Percentiles rank a stretch among this genome's conserved stretches.
These are phyloP conservation scores for Diaporthe destruens DNA, from an alignment of 2,329 filamentous ascomycete genomes.

Conservation along the genomic window DNA sequence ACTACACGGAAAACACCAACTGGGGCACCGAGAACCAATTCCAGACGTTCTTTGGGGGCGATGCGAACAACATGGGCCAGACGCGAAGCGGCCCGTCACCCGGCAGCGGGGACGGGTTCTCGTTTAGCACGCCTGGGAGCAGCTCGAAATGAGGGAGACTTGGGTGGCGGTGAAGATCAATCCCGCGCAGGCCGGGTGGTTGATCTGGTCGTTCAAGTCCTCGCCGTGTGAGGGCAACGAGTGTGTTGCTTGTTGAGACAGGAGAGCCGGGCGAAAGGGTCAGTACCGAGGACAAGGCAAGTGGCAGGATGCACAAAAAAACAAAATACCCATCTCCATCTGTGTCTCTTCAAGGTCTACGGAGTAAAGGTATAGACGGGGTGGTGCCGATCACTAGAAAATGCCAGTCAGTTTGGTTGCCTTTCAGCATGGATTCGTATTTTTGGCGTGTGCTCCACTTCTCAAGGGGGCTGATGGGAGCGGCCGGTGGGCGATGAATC, in stretches of 20 bases:
- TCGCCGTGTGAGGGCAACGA: background rate
- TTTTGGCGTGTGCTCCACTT: conserved; percentile 7
- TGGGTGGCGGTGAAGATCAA: background rate
- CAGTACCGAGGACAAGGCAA: background rate
- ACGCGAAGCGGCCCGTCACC: conserved; percentile 35
- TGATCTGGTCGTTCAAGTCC: background rate
- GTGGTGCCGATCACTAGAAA: no score
- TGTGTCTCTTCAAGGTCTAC: background rate
- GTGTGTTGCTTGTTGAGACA: background rate
- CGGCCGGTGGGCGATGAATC: background rate
- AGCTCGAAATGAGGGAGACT: conserved; percentile 23
- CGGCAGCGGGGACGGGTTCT: conserved; percentile 39
- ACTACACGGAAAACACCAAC: conserved; percentile 66
- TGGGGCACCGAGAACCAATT: conserved; percentile 67
- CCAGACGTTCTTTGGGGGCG: conserved; percentile 60
- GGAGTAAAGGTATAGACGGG: background rate
- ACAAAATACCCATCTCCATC: conserved; percentile 39
- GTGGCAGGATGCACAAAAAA: conserved; percentile 31
- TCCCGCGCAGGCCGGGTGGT: background rate
- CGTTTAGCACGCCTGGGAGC: conserved; percentile 40
- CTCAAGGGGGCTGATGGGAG: conserved; percentile 18
- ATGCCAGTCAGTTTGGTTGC: background rate
- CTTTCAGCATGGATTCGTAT: background rate
- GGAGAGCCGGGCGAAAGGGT: conserved; percentile 4
- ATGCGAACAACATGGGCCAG: conserved; percentile 9